Conservation (phyloP, 169 alveolate genomes). For the Plasmodium gonderi region DNA sequence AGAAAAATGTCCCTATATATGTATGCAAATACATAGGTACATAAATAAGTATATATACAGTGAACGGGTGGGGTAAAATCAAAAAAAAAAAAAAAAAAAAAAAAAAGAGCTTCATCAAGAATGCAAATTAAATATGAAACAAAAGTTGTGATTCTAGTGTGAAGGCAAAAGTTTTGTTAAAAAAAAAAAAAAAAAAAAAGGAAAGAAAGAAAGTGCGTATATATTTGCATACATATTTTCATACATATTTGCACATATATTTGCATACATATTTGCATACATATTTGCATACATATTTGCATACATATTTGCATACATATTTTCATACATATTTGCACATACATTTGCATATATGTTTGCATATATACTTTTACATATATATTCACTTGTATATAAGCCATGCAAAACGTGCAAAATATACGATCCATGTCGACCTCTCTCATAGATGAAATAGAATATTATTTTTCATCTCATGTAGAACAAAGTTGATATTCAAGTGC, state of each 20-base stretch:
- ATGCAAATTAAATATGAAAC: not conserved
- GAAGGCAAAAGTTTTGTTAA: not conserved
- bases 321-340: not conserved
- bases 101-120: not conserved
- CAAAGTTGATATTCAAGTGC: too few relatives aligned
- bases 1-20: not conserved
- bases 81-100: not conserved
- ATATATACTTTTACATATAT: not conserved
- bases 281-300: not conserved
- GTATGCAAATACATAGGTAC: not conserved
- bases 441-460: too few relatives aligned
- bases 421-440: too few relatives aligned
- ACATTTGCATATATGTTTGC: not conserved
- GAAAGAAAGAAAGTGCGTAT: not conserved
- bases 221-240: not conserved
- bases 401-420: too few relatives aligned
- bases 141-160: not conserved
- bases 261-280: too few relatives aligned
- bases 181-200: not conserved
- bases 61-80: too few relatives aligned
- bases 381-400: too few relatives aligned
- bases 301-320: not conserved
- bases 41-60: not conserved
- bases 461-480: too few relatives aligned
- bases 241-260: not conserved